Conservation (phyloP, 164 flowering plant genomes). For the Vitis rupestris region DNA sequence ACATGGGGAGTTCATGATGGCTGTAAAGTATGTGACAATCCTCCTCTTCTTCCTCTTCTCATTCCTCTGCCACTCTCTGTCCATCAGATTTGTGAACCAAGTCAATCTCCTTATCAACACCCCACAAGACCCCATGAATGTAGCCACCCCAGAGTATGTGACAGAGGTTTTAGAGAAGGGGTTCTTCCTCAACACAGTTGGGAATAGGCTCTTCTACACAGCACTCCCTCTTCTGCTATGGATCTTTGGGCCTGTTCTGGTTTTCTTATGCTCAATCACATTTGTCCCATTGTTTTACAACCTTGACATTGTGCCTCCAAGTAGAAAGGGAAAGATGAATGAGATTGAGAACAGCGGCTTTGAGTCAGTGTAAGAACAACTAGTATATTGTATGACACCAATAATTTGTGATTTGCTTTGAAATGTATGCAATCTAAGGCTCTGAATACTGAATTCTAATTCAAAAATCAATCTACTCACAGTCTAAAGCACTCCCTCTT, state of each 20-base stretch:
- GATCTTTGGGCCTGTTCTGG: slow-evolving; percentile 92
- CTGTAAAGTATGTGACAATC: slow-evolving; percentile 69
- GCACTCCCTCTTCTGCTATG: slow-evolving; percentile 84
- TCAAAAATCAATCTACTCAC: too few species aligned
- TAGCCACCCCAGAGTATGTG: slow-evolving; percentile 54
- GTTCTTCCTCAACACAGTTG: slow-evolving; percentile 56
- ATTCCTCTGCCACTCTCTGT: slow-evolving; percentile 73
- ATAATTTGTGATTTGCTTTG: too few species aligned
- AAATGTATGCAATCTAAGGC: too few species aligned
- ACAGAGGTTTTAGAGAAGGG: slow-evolving; percentile 70
- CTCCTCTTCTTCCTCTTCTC: slow-evolving; percentile 70
- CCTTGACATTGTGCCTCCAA: slow-evolving; percentile 51
- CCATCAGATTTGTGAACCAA: slow-evolving; percentile 80
- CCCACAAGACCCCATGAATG: slow-evolving; percentile 33
- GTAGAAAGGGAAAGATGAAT: not conserved
- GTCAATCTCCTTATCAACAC: slow-evolving; percentile 79
- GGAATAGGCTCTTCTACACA: slow-evolving; percentile 76
- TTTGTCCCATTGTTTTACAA: slow-evolving; percentile 75
- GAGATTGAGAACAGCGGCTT: not conserved
- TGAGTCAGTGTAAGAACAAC: not conserved
- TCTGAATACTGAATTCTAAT: too few species aligned
- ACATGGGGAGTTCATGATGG: slow-evolving; percentile 83
- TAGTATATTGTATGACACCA: too few species aligned
- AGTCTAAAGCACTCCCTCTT: too few species aligned
- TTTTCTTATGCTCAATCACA: slow-evolving; percentile 68